phyloP scores from a whole-genome alignment of 306 rosid species.

The Biancaea sappan region DNA sequence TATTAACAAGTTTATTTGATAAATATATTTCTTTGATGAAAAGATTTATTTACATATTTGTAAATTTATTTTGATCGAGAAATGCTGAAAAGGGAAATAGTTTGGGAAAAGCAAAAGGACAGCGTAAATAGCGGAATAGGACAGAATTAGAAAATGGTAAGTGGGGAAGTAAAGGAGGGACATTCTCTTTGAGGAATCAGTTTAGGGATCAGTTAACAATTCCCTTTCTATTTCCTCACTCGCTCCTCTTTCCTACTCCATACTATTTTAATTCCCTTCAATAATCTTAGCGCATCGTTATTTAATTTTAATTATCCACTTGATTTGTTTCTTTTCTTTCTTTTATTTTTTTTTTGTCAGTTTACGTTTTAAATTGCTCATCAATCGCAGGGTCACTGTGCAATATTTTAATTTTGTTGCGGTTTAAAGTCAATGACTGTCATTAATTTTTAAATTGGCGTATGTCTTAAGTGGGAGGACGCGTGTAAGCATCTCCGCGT shows the following conservation, averaged over 20 bases:
- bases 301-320: neutral
- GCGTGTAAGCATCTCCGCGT: constrained; percentile 50
- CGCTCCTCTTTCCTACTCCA: neutral
- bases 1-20: too few relatives aligned
- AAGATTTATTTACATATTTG: too few relatives aligned
- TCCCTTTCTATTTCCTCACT: neutral
- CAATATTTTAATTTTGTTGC: neutral
- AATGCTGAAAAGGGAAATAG: neutral
- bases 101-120: neutral
- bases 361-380: too few relatives aligned
- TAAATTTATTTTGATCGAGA: too few relatives aligned
- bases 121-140: constrained; percentile 10
- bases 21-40: too few relatives aligned
- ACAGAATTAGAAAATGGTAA: neutral
- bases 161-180: constrained; percentile 18
- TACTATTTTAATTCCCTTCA: neutral
- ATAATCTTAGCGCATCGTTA: neutral
- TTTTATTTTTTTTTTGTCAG: too few relatives aligned
- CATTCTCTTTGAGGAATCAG: constrained; percentile 79
- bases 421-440: constrained; percentile 5
- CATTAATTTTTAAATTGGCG: neutral
- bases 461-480: constrained; percentile 32
- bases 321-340: neutral
- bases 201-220: constrained; percentile 93
- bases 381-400: neutral